Base-by-base conservation (phyloP, 2,329 filamentous ascomycete species). In the Chaetomium strumarium region DNA sequence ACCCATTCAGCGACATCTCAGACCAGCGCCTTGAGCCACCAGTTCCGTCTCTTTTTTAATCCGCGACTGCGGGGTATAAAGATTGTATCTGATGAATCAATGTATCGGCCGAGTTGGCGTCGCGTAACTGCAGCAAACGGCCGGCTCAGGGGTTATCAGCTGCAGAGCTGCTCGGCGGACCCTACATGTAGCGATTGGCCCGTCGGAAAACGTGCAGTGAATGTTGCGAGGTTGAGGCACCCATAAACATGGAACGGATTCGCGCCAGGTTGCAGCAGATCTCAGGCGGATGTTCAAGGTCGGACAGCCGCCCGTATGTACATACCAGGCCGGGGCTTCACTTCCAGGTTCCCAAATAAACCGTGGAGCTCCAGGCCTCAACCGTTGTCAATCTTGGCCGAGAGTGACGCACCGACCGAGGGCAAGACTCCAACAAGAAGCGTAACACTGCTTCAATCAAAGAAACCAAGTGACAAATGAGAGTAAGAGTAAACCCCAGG, bases 1-100 rank as follows among this genome's bases (percentile, higher is more conserved):
- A 79, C 60, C 93, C 93, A 83, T 96, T 96, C 72, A 97, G 79
- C 77, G 92, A 96, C 92, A 97, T 97, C 62, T 69, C 68, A 62
- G 55, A 44, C 24, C 58, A 53, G 41, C 52, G 42, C 12, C 40
- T 38, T 19, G 13, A 36, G 46, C 46, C 41, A 49, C 55, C 55
- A 50, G 45, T 24, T 33, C 51, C 34, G 51, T 41, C 33, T 49
- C 31, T 24, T 57, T 29, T 52, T 57, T 30, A 51, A 44, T 52
- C 53, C 46, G 52, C 49, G 51, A 56, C 58, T 38, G 49, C 45
- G 50, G 54, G 58, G 20, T 57, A 49, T 52, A 51, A 33, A 10
- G 46, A 43, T n/a, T 47, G 46, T 51, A 49, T 31, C 8, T 49
- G 49, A 44, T 49, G 49, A 44, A 46, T 46, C 50, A 55, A 55